Conservation (phyloP, 2,329 filamentous ascomycete species). For the Cercospora janseana region DNA sequence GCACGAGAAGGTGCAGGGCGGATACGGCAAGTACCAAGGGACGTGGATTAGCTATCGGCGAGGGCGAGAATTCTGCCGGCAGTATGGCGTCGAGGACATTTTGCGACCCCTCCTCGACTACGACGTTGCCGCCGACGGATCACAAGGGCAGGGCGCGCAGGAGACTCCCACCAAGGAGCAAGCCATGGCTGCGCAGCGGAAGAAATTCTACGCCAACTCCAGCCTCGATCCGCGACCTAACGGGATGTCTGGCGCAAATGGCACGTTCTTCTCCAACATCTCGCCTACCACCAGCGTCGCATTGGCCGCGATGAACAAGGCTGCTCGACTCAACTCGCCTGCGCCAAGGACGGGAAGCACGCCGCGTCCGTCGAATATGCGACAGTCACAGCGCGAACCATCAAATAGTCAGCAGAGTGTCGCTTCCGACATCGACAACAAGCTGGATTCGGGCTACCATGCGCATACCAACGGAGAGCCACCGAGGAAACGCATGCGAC, state of each 20-base stretch:
- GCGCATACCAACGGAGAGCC: slow-evolving; percentile 65
- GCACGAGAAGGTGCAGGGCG: slow-evolving; percentile 97
- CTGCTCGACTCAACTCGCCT: slow-evolving; percentile 83
- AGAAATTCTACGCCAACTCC: slow-evolving; percentile 78
- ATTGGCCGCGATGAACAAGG: slow-evolving; percentile 92
- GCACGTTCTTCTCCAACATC: slow-evolving; percentile 97
- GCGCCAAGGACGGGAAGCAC: slow-evolving; percentile 63
- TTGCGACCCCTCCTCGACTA: slow-evolving; percentile 73
- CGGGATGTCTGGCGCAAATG: slow-evolving; percentile 53
- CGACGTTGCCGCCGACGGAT: slow-evolving; percentile 75
- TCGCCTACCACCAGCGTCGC: slow-evolving; percentile 89
- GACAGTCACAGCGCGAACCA: slow-evolving; percentile 69
- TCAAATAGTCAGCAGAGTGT: slow-evolving; percentile 77
- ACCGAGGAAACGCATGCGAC: slow-evolving; percentile 71
- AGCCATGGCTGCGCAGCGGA: slow-evolving; percentile 88
- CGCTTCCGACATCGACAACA: slow-evolving; percentile 40
- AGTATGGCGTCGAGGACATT: slow-evolving; percentile 72
- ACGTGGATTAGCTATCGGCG: slow-evolving; percentile 97
- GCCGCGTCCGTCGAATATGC: slow-evolving; percentile 63
- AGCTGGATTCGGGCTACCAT: slow-evolving; percentile 68
- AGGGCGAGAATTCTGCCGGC: slow-evolving; percentile 84
- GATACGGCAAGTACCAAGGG: slow-evolving; percentile 98
- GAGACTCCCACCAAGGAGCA: slow-evolving; percentile 98
- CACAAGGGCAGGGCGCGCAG: slow-evolving; percentile 67
- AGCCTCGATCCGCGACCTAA: slow-evolving; percentile 59